Conservation (phyloP, 495 filamentous ascomycete genomes). For the Xylaria palmicola region DNA sequence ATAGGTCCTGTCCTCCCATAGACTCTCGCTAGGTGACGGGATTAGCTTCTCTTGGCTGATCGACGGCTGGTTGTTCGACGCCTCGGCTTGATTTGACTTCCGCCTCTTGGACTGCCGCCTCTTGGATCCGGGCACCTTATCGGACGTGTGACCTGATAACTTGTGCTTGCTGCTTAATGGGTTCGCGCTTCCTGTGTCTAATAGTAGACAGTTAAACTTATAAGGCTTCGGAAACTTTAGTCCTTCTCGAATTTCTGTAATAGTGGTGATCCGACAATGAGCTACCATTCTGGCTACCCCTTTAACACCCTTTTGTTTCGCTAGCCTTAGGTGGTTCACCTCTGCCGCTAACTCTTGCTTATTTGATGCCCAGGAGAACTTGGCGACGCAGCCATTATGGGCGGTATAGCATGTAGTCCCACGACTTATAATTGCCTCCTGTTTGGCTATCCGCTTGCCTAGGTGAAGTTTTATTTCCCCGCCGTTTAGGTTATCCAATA, state of each 20-base stretch:
- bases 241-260: constrained; percentile 4
- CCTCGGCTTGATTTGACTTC: neutral
- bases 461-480: neutral
- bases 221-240: neutral
- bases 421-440: neutral
- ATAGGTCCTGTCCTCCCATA: constrained; percentile 2
- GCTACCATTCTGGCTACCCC: constrained; percentile 3
- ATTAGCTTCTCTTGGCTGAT: neutral
- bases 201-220: neutral
- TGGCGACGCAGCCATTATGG: constrained; percentile 3
- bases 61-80: neutral
- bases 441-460: neutral
- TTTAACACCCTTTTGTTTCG: neutral
- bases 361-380: constrained; percentile 11
- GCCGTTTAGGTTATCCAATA: neutral
- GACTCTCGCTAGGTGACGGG: neutral
- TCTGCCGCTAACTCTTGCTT: neutral
- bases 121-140: neutral
- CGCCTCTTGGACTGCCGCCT: neutral
- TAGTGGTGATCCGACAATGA: constrained; percentile 13
- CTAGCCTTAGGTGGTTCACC: constrained; percentile 7
- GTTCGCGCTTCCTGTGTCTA: neutral
- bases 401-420: constrained; percentile 14
- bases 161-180: neutral
- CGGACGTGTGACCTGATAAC: neutral